Evolutionary conservation across 2,329 filamentous ascomycete species (phyloP).

Genomic region (Fusarium torulosum): DNA sequence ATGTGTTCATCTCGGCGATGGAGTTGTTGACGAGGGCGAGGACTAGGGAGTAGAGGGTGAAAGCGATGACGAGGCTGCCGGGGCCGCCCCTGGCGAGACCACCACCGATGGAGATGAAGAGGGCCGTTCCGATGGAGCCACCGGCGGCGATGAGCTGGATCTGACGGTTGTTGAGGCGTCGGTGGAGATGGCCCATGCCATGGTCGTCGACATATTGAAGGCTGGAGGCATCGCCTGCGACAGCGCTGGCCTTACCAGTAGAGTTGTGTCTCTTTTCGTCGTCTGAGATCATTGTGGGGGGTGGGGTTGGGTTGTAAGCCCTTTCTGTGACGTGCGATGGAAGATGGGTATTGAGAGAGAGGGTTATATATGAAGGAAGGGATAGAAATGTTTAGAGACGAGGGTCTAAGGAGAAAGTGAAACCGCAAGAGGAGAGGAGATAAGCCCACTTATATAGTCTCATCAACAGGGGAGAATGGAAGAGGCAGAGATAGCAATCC

Average conservation of each 20-base stretch:
- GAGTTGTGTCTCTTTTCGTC: constrained; percentile 34
- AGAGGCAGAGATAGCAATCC: constrained; percentile 21
- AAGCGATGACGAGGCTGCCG: constrained; percentile 34
- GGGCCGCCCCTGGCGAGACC: constrained; percentile 38
- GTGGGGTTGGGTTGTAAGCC: too few species aligned
- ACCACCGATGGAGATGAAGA: constrained; percentile 42
- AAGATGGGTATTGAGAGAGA: not conserved
- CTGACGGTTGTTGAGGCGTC: constrained; percentile 37
- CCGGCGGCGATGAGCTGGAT: constrained; percentile 49
- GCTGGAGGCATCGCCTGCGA: constrained; percentile 22
- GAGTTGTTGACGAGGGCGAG: constrained; percentile 39
- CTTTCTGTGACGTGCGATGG: too few species aligned
- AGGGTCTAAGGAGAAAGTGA: not conserved
- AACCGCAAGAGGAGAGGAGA: not conserved
- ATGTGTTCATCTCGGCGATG: constrained; percentile 40
- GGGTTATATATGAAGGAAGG: not conserved
- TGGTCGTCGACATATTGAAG: constrained; percentile 2
- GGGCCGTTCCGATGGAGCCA: constrained; percentile 40
- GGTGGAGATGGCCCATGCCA: constrained; percentile 37
- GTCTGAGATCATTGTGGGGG: constrained; percentile 26
- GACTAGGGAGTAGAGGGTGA: constrained; percentile 23
- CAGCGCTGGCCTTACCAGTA: constrained; percentile 13
- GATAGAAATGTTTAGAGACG: constrained; percentile 1
- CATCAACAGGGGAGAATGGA: not conserved
- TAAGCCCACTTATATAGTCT: constrained; percentile 25